These are phyloP conservation scores for Myxozyma geophila DNA, from an alignment of 805 yeast genomes.

Conservation along the genomic window DNA sequence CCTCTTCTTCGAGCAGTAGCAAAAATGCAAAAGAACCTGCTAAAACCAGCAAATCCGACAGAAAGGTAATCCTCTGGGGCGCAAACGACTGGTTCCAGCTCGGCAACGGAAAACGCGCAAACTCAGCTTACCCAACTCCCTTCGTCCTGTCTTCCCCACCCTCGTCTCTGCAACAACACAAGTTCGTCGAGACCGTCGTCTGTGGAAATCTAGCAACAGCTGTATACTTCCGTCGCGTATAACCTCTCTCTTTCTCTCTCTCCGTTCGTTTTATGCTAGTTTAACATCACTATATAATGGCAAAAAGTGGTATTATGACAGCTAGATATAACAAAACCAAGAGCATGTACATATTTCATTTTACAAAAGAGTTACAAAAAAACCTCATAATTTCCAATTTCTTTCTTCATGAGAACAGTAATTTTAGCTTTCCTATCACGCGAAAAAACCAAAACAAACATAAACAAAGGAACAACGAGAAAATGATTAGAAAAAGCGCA, in stretches of 20 bases:
- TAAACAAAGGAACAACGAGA: background rate
- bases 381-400: too few species aligned
- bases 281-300: too few species aligned
- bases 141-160: background rate
- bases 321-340: too few species aligned
- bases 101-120: conserved; percentile 77
- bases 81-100: conserved; percentile 80
- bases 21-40: too few species aligned
- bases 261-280: background rate
- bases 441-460: background rate
- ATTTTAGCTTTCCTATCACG: too few species aligned
- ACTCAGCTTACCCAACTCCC: conserved; percentile 39
- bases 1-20: too few species aligned
- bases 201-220: conserved; percentile 30
- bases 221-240: conserved; percentile 26
- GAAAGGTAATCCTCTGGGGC: conserved; percentile 62
- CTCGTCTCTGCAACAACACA: conserved; percentile 4
- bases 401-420: too few species aligned
- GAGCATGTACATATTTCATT: too few species aligned
- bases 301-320: too few species aligned
- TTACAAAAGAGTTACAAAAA: too few species aligned
- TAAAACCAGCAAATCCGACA: background rate
- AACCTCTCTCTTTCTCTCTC: background rate
- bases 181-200: conserved; percentile 27
- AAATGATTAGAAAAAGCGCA: too few species aligned